Conservation (phyloP, 345 rosid species). For the Populus euphratica region DNA sequence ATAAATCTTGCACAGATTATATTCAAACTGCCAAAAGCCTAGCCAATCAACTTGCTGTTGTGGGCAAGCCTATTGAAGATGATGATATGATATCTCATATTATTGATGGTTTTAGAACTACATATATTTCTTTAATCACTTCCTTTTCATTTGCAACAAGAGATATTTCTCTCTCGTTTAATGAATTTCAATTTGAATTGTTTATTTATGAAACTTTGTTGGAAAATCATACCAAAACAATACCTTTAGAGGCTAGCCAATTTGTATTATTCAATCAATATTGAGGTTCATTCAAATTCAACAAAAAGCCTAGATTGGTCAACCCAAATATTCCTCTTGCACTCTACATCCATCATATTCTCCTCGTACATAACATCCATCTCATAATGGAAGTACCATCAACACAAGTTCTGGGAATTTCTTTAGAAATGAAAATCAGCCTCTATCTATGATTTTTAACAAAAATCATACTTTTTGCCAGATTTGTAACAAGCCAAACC, state of each 20-base stretch:
- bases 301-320: neutral
- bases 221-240: neutral
- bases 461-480: too few relatives aligned
- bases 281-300: fast-evolving
- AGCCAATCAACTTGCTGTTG: neutral
- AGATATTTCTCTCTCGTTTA: neutral
- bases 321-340: too few relatives aligned
- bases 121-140: neutral
- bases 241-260: fast-evolving
- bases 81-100: too few relatives aligned
- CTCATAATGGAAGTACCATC: neutral
- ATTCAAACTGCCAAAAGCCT: neutral
- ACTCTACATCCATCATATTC: fast-evolving
- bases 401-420: too few relatives aligned
- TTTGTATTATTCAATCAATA: neutral
- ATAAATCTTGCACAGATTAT: too few relatives aligned
- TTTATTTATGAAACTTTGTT: neutral
- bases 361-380: neutral
- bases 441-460: fast-evolving
- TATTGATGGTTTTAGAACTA: neutral
- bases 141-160: too few relatives aligned
- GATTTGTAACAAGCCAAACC: neutral
- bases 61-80: neutral
- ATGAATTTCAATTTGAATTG: neutral
- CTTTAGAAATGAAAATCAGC: neutral